phyloP scores from a whole-genome alignment of 768 basidiomycete genomes.

The Termitomyces eurrhizus region DNA sequence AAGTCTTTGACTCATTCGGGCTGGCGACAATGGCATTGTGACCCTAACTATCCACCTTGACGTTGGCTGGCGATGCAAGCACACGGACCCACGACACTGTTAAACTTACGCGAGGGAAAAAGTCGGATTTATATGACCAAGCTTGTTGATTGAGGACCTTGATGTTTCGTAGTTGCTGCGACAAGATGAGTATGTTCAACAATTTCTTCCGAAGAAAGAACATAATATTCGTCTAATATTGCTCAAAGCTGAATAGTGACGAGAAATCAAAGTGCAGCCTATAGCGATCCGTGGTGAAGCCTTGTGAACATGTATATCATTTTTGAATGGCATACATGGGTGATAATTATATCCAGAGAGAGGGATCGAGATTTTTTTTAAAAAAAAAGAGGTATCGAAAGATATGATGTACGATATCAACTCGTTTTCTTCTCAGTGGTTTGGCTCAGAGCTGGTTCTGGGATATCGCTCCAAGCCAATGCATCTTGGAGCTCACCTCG shows the following conservation, averaged over 20 bases:
- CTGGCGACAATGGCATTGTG: background rate
- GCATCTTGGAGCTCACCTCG: conserved; percentile 69
- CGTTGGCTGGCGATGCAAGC: background rate
- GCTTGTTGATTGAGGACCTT: background rate
- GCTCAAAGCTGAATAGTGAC: background rate
- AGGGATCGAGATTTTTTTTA: background rate
- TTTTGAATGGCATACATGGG: background rate
- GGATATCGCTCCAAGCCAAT: conserved; percentile 71
- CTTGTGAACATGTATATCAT: background rate
- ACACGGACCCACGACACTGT: conserved; percentile 6
- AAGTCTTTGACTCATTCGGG: background rate
- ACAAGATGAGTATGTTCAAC: background rate
- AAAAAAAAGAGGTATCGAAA: background rate
- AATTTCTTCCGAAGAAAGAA: background rate
- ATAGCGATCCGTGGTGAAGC: background rate
- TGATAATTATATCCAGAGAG: background rate
- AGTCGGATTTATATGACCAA: background rate
- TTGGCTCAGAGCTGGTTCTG: conserved; percentile 10
- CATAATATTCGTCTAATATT: background rate
- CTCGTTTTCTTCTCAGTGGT: conserved; percentile 10
- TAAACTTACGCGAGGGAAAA: background rate
- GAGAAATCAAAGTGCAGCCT: background rate
- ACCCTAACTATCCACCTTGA: background rate
- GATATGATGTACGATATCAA: background rate
- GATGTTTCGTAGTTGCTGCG: background rate